These are phyloP conservation scores for Alternaria hordeiaustralica DNA, from an alignment of 2,329 filamentous ascomycete genomes.

Conservation along the genomic window DNA sequence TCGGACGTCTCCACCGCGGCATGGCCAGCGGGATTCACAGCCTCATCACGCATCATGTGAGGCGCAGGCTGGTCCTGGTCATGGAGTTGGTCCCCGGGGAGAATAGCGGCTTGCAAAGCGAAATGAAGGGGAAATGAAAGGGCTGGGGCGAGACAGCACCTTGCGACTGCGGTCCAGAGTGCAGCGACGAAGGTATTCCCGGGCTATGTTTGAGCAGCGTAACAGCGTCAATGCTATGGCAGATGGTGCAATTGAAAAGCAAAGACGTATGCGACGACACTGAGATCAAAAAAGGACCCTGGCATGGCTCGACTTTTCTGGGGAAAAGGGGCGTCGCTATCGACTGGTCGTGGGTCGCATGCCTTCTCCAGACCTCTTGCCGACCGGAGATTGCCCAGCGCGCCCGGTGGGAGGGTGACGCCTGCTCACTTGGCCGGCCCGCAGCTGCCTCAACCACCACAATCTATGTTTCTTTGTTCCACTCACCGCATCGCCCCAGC, in stretches of 20 bases:
- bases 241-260: slow-evolving; percentile 24
- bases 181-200: slow-evolving; percentile 10
- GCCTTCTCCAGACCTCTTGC: slow-evolving; percentile 18
- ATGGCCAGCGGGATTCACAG: slow-evolving; percentile 30
- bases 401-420: slow-evolving; percentile 25
- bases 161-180: slow-evolving; percentile 21
- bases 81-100: slow-evolving; percentile 33
- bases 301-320: slow-evolving; percentile 14
- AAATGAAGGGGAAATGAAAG: slow-evolving; percentile 46
- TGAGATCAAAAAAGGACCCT: slow-evolving; percentile 12
- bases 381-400: slow-evolving; percentile 30
- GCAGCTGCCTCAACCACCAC: slow-evolving; percentile 12
- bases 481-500: not conserved
- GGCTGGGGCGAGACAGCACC: slow-evolving; percentile 19
- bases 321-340: slow-evolving; percentile 32
- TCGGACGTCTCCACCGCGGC: slow-evolving; percentile 20
- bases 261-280: slow-evolving; percentile 19
- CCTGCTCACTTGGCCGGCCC: slow-evolving; percentile 30
- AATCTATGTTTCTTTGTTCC: not conserved
- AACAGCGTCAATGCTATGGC: slow-evolving; percentile 18
- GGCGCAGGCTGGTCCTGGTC: slow-evolving; percentile 33
- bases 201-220: slow-evolving; percentile 14
- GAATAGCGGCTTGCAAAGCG: slow-evolving; percentile 32
- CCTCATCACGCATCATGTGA: slow-evolving; percentile 42
- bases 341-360: slow-evolving; percentile 18